Conservation (phyloP, 805 yeast species). For the Candida namnaoensis region DNA sequence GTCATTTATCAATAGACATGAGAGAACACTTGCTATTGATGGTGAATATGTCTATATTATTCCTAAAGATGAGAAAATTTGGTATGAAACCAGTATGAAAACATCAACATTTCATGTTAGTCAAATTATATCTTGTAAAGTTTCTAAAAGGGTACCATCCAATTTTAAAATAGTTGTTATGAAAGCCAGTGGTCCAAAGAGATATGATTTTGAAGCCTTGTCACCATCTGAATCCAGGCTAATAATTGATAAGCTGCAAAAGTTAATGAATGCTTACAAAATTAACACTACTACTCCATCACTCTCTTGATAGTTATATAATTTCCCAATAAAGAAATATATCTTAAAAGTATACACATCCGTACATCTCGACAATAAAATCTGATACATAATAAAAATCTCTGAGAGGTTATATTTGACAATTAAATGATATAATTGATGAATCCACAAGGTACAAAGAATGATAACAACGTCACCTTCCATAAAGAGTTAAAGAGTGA, state of each 20-base stretch:
- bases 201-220: conserved; percentile 81
- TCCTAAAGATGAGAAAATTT: conserved; percentile 72
- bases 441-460: too few species aligned
- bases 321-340: not conserved
- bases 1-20: conserved; percentile 74
- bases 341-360: too few species aligned
- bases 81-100: conserved; percentile 63
- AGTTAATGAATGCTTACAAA: conserved; percentile 46
- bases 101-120: conserved; percentile 82
- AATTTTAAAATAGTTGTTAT: conserved; percentile 76
- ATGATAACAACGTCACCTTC: too few species aligned
- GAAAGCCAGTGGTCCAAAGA: conserved; percentile 61
- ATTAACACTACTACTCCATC: conserved; percentile 20
- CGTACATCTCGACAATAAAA: too few species aligned
- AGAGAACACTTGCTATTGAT: conserved; percentile 78
- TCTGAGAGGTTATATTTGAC: too few species aligned
- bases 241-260: conserved; percentile 63
- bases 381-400: too few species aligned
- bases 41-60: conserved; percentile 90
- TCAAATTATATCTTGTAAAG: conserved; percentile 69
- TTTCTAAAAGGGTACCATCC: conserved; percentile 63
- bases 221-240: conserved; percentile 54
- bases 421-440: too few species aligned
- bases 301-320: not conserved
- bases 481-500: too few species aligned